Conservation (phyloP, 495 filamentous ascomycete species). For the Paragyromitra xinjiangensis region DNA sequence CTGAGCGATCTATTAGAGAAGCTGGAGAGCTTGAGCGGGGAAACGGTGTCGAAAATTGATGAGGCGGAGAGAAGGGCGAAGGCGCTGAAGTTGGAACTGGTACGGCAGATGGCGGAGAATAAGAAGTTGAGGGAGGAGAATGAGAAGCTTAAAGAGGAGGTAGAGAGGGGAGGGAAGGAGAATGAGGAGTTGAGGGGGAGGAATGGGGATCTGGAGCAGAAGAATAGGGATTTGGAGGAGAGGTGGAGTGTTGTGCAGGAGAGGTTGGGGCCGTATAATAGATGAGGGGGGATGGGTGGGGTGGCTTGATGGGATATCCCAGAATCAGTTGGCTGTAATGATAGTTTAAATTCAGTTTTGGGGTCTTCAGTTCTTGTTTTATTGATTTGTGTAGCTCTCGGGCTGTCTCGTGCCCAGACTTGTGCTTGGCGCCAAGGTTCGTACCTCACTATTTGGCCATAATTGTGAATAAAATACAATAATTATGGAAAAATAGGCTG, state of each 20-base stretch:
- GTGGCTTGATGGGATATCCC: neutral
- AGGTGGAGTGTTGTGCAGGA: constrained; percentile 6
- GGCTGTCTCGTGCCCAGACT: too few relatives aligned
- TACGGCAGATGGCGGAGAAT: constrained; percentile 12
- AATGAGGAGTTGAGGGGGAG: constrained; percentile 16
- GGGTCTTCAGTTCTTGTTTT: too few relatives aligned
- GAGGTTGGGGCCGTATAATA: constrained; percentile 13
- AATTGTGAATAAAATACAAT: too few relatives aligned
- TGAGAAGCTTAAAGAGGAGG: constrained; percentile 13
- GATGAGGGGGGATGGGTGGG: neutral
- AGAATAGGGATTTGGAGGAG: constrained; percentile 1
- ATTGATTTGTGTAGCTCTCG: too few relatives aligned
- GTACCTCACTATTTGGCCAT: too few relatives aligned
- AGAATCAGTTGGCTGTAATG: neutral
- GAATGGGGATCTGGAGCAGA: constrained; percentile 6
- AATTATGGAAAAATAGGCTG: too few relatives aligned
- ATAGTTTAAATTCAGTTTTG: neutral
- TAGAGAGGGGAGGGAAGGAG: constrained; percentile 3
- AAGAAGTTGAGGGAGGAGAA: constrained; percentile 15
- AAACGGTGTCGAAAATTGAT: constrained; percentile 30
- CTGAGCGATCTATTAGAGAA: constrained; percentile 1
- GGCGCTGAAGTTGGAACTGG: constrained; percentile 20
- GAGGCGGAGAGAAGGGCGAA: constrained; percentile 10
- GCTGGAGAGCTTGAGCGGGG: constrained; percentile 17
- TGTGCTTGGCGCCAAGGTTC: too few relatives aligned